Base-by-base conservation (phyloP, 768 basidiomycete genomes). In the Tricholoma hemisulphureum region DNA sequence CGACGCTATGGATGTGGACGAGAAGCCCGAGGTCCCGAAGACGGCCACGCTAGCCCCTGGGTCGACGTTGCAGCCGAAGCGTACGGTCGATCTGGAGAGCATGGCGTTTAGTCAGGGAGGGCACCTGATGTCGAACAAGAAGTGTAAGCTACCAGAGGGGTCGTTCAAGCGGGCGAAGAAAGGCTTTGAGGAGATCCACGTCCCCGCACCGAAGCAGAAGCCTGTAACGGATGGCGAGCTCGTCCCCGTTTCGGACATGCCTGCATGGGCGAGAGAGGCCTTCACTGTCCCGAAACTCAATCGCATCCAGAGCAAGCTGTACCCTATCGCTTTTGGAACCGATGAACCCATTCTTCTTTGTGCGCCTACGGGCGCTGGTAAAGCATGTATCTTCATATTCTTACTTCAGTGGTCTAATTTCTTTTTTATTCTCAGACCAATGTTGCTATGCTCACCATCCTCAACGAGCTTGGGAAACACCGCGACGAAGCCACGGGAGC, bases 81-180 rank as follows among this genome's bases (percentile, higher is more conserved):
- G 79, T 35, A 87, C 83, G 0, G 82, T 99, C 32, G 97, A 98
- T 69, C 79, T 99, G 53, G 95, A 97, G 65, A 83, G 85, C 58
- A 90, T 98, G 88, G 88, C 92, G n/a, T 99, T 99, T 75, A 86
- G 86, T 46, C 95, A 98, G 66, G 97, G 95, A 21, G 95, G 93
- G 0, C 95, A 98, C 59, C 76, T 98, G 59, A 99, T 98, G 96
- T 93, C 93, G 14, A 98, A 98, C 78, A 98, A 98, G 75, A 98
- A 98, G 76, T 92, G 90, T 76, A 97, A 95, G 70, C 86, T 98
- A 3, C 97, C 97, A 0, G 94, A 97, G 37, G 97, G 97, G 4
- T 97, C 95, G 14, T 95, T 98, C 82, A 98, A 98, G 75, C 89
- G 96, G 46, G 83, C 91, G 16, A 88, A 89, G 74, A 99, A 99